Percentiles rank a stretch among this genome's conserved stretches.
Conservation (phyloP, 2,329 filamentous ascomycete species). For the Epichloe gansuensis region DNA sequence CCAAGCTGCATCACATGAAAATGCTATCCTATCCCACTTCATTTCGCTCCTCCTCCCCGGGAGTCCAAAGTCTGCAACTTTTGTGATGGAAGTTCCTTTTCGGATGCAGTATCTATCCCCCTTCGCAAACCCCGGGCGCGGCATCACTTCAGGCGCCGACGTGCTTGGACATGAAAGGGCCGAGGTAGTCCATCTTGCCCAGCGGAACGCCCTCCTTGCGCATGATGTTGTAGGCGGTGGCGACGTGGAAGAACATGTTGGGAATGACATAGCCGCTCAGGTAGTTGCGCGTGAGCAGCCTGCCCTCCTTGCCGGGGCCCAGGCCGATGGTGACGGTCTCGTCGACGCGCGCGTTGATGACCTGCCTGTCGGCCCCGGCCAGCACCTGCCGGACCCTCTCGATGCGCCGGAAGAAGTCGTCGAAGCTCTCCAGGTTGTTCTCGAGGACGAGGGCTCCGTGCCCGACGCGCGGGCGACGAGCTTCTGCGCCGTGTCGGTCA, state of each 20-base stretch:
- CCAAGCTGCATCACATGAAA: no score
- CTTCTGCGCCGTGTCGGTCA: slow-evolving; percentile 19
- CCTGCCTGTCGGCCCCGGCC: slow-evolving; percentile 19
- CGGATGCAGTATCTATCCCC: no score
- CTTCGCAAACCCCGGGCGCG: no score
- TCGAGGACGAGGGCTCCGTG: slow-evolving; percentile 14
- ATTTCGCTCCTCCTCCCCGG: no score
- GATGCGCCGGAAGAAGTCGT: slow-evolving; percentile 23
- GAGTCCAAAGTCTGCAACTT: no score
- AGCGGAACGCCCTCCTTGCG: slow-evolving; percentile 48
- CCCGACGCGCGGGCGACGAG: slow-evolving; percentile 22
- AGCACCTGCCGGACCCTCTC: slow-evolving; percentile 18
- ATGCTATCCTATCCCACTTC: no score
- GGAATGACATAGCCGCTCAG: slow-evolving; percentile 37
- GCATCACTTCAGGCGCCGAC: not conserved
- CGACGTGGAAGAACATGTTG: slow-evolving; percentile 53
- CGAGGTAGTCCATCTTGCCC: slow-evolving; percentile 46
- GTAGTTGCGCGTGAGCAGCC: slow-evolving; percentile 26
- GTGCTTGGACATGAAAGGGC: slow-evolving; percentile 17
- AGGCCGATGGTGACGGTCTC: slow-evolving; percentile 19
- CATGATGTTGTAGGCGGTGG: slow-evolving; percentile 47
- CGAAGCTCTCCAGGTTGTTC: slow-evolving; percentile 21
- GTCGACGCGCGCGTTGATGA: slow-evolving; percentile 20
- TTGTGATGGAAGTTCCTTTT: no score
- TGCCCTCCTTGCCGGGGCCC: slow-evolving; percentile 16